Conservation (phyloP, 345 rosid species). For the Barbarea vulgaris region DNA sequence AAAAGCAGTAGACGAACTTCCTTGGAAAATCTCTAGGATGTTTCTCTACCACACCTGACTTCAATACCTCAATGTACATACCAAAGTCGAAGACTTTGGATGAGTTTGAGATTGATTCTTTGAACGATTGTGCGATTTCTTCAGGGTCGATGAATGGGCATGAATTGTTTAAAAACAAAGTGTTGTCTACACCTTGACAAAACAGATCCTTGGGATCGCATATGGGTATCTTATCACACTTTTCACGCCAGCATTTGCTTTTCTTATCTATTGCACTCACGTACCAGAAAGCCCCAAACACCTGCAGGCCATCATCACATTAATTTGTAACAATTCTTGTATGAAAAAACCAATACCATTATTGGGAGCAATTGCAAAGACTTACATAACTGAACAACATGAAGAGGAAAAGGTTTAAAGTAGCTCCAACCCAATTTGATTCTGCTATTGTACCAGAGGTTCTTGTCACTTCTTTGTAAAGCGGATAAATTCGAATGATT, state of each 20-base stretch:
- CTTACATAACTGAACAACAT: conserved; percentile 22
- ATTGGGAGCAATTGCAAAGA: not conserved
- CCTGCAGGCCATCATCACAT: conserved; percentile 21
- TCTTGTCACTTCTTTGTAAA: conserved; percentile 19
- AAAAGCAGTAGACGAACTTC: too few species aligned
- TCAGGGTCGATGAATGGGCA: conserved; percentile 32
- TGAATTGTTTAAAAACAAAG: not conserved
- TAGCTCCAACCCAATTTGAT: conserved; percentile 33
- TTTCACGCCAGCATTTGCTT: conserved; percentile 27
- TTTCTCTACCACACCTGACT: too few species aligned
- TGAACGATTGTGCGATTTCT: not conserved
- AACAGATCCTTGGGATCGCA: not conserved
- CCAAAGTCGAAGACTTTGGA: conserved; percentile 34
- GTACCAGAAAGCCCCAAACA: conserved; percentile 40
- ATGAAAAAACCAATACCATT: not conserved
- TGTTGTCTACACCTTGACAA: not conserved
- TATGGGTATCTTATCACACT: not conserved
- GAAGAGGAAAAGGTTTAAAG: conserved; percentile 31
- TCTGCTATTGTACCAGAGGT: conserved; percentile 26
- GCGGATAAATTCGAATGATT: conserved; percentile 28
- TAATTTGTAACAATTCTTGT: not conserved
- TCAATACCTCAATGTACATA: too few species aligned
- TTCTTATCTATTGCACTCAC: conserved; percentile 23
- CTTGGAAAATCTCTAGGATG: too few species aligned
- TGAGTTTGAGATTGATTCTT: not conserved